Conservation (phyloP, 78 protist species). For the Dictyostelium capitatum region DNA sequence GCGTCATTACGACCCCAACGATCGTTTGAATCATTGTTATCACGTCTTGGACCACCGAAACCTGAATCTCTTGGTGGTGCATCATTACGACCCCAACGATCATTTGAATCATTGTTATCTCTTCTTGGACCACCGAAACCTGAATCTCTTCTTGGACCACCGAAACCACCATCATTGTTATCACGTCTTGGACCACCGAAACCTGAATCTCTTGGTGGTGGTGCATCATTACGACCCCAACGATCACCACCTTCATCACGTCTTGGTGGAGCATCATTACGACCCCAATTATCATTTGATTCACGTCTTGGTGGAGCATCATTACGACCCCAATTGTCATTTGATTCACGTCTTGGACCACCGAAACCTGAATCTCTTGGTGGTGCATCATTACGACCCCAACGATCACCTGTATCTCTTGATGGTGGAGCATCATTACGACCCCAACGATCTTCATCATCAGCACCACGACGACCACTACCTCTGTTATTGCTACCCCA, state of each 20-base stretch:
- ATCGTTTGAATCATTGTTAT: neutral
- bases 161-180: neutral
- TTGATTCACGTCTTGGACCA: neutral
- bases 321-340: neutral
- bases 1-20: neutral
- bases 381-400: neutral
- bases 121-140: no score
- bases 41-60: no score
- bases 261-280: slow-evolving; percentile 17
- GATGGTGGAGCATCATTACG: neutral
- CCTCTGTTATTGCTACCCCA: neutral
- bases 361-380: slow-evolving; percentile 29
- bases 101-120: neutral
- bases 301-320: slow-evolving; percentile 9
- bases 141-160: slow-evolving; percentile 13
- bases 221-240: slow-evolving; percentile 21
- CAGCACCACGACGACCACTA: neutral
- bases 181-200: neutral
- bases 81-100: slow-evolving; percentile 18
- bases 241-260: neutral
- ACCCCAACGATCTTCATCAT: neutral
- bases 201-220: neutral
- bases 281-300: slow-evolving; percentile 4
- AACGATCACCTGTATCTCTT: slow-evolving; percentile 3
- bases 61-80: slow-evolving; percentile 13